Base-by-base conservation (phyloP, 805 yeast species). In the Lipomyces spencermartinsiae region DNA sequence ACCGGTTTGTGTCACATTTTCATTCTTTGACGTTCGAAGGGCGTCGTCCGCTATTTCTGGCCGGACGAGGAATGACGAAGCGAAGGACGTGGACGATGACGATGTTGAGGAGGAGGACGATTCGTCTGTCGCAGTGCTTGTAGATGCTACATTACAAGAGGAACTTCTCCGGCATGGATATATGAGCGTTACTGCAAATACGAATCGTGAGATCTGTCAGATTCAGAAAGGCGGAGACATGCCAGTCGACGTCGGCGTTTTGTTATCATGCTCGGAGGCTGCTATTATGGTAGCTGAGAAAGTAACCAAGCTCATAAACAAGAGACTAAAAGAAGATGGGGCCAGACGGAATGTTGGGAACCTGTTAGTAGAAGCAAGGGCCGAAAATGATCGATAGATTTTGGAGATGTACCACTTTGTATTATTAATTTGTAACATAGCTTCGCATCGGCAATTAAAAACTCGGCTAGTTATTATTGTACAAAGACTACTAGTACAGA, bases 181-280 rank as follows among this genome's bases (percentile, higher is more conserved):
- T 1, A 82, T 94, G 79, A 91, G 97, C 0, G 86, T 95, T 39
- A 92, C 99, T 0, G 79, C 93, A 66, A 95, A 95, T 77, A 92
- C 90, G 73, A 94, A 94, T 76, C 85, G 94, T 72, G 99, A 95
- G 75, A 82, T 95, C 7, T 93, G 97, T 60, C 99, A 95, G 77
- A 83, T 95, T 35, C 84, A 90, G 56, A 95, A 94, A 76, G 91
- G 93, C 39, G 99, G 98, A 61, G 98, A 62, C 29, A 80, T 91
- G 58, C 91, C 93, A 6, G 86, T 94, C 71, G 93, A 91, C 74
- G 92, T 95, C 0, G 75, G 84, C 49, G 80, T 84, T 33, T 79
- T 94, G 61, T 81, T 92, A 82, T 86, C 87, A 33, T 89, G 95
- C 76, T 84, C 90, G 39, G 85, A 85, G 66, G 81, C 83, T 65